Evolutionary conservation across 2,329 filamentous ascomycete species (phyloP), one percentile per base, ranked within the genome.

Genomic region (Penicillium fuscoglaucum): DNA sequence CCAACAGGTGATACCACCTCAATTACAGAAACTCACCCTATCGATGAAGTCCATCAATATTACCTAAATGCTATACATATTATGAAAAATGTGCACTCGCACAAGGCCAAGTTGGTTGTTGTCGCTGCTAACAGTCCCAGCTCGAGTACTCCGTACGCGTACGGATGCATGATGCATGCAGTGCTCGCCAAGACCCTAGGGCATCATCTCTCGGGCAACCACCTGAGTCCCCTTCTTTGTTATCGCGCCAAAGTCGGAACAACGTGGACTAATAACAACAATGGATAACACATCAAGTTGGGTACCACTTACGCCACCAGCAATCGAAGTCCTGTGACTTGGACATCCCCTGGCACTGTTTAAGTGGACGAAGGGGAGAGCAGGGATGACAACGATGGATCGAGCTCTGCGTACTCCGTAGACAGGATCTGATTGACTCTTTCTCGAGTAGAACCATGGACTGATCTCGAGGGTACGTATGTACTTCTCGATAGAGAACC

Each of bases 131-230:
- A 99, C 87, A 98, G 89, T 91, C 87, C 75, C 93, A 98, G 86
- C 87, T 97, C 66, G 93, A 97, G 84, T 97, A 85, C 83, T 92
- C 21, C 6, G 15, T 24, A 29, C 19, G 6, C 2, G 15, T 24
- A 29, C 40, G 19, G 40, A 51, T 31, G 26, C 13, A 93, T 84
- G 86, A 51, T 31, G 26, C 13, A 93, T 84, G 86, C 86, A 78
- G 95, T 95, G 91, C 81, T 96, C 74, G 88, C 88, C 79, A 96
- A 98, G 88, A 91, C 89, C 73, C 88, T 90, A 68, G 93, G 98
- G 75, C 93, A 98, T 86, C 95, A 99, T 86, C 98, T 97, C 84
- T 86, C 86, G 71, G 95, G 95, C 75, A 96, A 96, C 89, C 98
- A 98, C 87, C 93, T 98, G 89, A 89, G 93, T 91, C 48, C 41